Base-by-base conservation (phyloP, 306 rosid genomes). In the Hippophae tibetana region DNA sequence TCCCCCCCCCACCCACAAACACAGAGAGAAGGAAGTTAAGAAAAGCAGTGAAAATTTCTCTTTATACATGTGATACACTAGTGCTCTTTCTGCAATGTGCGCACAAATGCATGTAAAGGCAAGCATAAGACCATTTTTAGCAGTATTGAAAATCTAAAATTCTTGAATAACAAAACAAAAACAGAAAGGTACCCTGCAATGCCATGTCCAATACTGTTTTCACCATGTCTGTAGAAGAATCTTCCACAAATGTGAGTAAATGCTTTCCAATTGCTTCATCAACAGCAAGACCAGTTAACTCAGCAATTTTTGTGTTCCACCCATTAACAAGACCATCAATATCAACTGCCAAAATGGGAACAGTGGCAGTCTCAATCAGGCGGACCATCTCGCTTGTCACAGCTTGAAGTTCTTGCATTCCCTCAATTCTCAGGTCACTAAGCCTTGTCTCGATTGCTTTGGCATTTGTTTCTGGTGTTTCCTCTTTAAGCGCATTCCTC, bases 371-470 rank as follows among this genome's bases (percentile, higher is more conserved):
- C 70, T 92, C 98, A 57, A 92, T 92, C 52, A 92, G 76, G 44
- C 98, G 71, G 70, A 92, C 96, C 87, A 92, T 85, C 86, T 92
- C 96, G 64, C 89, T 79, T 13, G 98, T 85, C 73, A 87, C 96
- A 55, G 92, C 84, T 75, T 87, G 95, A 70, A 92, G 74, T 75
- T 92, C 96, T 71, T 85, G 93, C 86, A 80, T 76, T 72, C 98
- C 96, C 75, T 85, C 92, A 53, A 87, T 74, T 69, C 73, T 85
- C 58, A 92, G 56, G 79, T 87, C 84, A 60, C 77, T 70, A 8
- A 87, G 85, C 70, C 69, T 83, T 62, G 79, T 68, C 42, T 81
- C 60, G 50, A 90, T 79, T 49, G 83, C 74, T 13, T 42, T 76
- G 46, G 85, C 61, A 53, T 70, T 61, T 31, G 57, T 38, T 63